Conservation (phyloP, 305 asterid species). For the Fraxinus velutina region DNA sequence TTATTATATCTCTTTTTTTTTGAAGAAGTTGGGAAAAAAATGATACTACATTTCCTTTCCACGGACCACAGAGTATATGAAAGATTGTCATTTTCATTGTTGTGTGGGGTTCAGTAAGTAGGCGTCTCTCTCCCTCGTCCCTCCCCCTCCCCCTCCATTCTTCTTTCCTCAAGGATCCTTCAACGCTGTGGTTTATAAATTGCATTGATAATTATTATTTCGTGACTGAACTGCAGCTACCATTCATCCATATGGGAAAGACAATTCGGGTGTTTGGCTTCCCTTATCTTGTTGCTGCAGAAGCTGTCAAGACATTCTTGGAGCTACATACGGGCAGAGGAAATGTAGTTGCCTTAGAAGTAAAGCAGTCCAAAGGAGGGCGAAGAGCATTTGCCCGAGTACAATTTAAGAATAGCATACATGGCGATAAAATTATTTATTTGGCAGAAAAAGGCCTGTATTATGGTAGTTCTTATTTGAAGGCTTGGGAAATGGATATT, state of each 20-base stretch:
- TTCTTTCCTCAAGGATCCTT: background rate
- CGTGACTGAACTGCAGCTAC: conserved; percentile 22
- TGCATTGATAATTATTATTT: background rate
- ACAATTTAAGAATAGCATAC: conserved; percentile 35
- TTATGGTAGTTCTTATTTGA: conserved; percentile 50
- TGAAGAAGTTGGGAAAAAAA: background rate
- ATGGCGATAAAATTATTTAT: conserved; percentile 35
- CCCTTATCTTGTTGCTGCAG: conserved; percentile 44
- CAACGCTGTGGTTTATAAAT: background rate
- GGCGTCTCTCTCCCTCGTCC: background rate
- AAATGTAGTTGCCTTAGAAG: conserved; percentile 56
- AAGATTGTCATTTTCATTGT: background rate
- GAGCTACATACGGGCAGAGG: conserved; percentile 46
- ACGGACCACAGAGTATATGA: background rate
- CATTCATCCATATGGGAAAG: conserved; percentile 43
- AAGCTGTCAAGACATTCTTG: conserved; percentile 35
- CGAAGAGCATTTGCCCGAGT: conserved; percentile 57
- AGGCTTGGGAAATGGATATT: conserved; percentile 37
- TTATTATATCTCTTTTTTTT: background rate
- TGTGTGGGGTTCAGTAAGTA: background rate
- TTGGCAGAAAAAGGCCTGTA: conserved; percentile 36
- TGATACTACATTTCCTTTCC: background rate
- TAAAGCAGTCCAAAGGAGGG: conserved; percentile 43
- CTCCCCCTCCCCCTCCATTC: background rate
- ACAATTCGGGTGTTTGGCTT: conserved; percentile 58